Evolutionary conservation across 2,329 filamentous ascomycete species (phyloP), one percentile per base, ranked within the genome.

Genomic region (Xylaria sp.): DNA sequence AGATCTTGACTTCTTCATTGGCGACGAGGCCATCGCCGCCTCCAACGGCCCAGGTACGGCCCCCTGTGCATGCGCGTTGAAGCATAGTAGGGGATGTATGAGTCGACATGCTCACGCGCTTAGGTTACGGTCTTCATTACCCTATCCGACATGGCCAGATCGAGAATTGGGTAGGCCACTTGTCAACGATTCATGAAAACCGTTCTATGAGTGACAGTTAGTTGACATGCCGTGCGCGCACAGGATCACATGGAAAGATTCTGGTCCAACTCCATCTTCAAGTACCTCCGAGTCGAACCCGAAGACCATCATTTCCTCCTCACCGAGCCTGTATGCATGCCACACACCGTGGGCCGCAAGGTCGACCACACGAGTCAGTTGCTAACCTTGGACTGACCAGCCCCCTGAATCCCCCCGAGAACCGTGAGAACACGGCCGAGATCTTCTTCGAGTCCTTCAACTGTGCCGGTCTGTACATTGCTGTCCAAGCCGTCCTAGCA

Each of bases 401-500:
- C 94, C 94, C 94, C 65, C 83, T 99, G 72, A 99, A 99, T 76
- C 94, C 94, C 42, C 94, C 94, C 34, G 94, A 99, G 79, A 97
- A 99, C 78, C 92, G 94, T 73, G 94, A 99, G 78, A 97, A 96
- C 75, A 97, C 94, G 30, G 94, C 94, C 75, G 94, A 99, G 76
- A 99, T 99, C 77, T 97, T 99, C 86, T 99, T 99, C 79, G 94
- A 99, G 75, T 97, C 94, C 2, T 99, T 99, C 83, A 99, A 99
- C 79, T 97, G 94, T 76, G 93, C 94, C 60, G 94, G 94, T 78
- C 87, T 99, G 66, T 99, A 99, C 78, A 99, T 99, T 74, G 94
- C 94, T 52, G 94, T 99, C 11, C 94, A 99, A 78, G 94, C 94
- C 37, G 94, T 99, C 19, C 87, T 99, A 58, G 94, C 95, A 13